Evolutionary conservation across 257 asterid species (phyloP).

Genomic region (Voacanga thouarsii): DNA sequence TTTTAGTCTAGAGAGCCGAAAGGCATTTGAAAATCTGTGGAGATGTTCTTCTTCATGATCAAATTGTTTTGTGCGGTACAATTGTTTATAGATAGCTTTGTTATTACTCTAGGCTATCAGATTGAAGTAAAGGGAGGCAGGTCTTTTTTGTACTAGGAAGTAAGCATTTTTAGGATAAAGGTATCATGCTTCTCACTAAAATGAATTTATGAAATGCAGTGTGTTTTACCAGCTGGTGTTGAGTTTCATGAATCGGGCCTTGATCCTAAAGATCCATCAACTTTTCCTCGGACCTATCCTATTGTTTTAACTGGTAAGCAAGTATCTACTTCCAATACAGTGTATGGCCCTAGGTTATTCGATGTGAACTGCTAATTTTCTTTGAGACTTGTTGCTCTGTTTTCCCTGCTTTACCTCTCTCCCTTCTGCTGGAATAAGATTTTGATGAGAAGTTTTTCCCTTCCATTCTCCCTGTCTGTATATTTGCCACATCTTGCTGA

Average conservation of each 20-base stretch:
- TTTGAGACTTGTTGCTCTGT: neutral
- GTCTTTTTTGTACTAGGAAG: neutral
- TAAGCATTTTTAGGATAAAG: neutral
- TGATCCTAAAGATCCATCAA: slow-evolving; percentile 41
- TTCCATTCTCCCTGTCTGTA: neutral
- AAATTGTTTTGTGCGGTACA: neutral
- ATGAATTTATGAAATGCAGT: slow-evolving; percentile 29
- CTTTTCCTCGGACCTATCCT: slow-evolving; percentile 73
- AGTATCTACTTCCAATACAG: neutral
- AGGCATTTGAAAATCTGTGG: neutral
- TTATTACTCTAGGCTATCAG: neutral
- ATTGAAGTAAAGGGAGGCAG: too few species aligned
- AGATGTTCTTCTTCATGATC: neutral
- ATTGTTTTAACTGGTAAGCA: slow-evolving; percentile 59
- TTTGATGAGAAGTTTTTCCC: neutral
- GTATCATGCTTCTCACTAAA: neutral
- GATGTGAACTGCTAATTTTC: neutral
- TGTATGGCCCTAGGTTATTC: neutral
- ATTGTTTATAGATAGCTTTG: neutral
- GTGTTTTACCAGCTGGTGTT: slow-evolving; percentile 87
- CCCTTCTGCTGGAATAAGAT: neutral
- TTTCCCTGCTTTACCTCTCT: neutral
- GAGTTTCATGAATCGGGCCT: slow-evolving; percentile 60
- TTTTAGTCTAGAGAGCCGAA: neutral
- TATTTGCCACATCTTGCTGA: neutral